Evolutionary conservation across 306 rosid genomes (phyloP).

Genomic region (Quillaja saponaria): DNA sequence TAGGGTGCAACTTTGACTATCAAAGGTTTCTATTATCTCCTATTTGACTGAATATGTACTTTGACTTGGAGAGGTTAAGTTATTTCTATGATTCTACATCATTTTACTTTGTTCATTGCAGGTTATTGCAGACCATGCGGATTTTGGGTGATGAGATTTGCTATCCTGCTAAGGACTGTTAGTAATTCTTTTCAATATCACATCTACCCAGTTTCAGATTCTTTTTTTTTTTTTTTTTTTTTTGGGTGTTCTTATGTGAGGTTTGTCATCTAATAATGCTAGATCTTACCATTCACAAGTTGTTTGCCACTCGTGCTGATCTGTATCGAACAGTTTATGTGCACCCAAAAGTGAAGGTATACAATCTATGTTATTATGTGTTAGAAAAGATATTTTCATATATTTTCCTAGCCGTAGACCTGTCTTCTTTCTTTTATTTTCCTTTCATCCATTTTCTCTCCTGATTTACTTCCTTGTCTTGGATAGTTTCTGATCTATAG

Average conservation of each 20-base stretch:
- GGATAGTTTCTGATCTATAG: slow-evolving; percentile 31
- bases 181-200: slow-evolving; percentile 39
- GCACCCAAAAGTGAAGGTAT: slow-evolving; percentile 94
- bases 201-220: slow-evolving; percentile 17
- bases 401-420: slow-evolving; percentile 16
- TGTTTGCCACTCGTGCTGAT: slow-evolving; percentile 92
- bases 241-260: no score
- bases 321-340: slow-evolving; percentile 84
- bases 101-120: slow-evolving; percentile 33
- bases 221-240: no score
- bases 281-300: slow-evolving; percentile 89
- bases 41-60: no score
- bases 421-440: slow-evolving; percentile 6
- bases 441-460: background rate
- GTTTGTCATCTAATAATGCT: no score
- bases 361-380: slow-evolving; percentile 1
- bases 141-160: slow-evolving; percentile 90
- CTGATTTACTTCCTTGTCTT: background rate
- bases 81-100: slow-evolving; percentile 24
- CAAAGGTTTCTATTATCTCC: slow-evolving; percentile 51
- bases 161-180: slow-evolving; percentile 82
- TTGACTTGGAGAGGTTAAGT: slow-evolving; percentile 22
- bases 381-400: slow-evolving; percentile 11
- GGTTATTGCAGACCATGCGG: slow-evolving; percentile 88
- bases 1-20: slow-evolving; percentile 86